These are phyloP conservation scores for Colletotrichum sp. DNA, from an alignment of 2,329 filamentous ascomycete genomes.

Conservation along the genomic window DNA sequence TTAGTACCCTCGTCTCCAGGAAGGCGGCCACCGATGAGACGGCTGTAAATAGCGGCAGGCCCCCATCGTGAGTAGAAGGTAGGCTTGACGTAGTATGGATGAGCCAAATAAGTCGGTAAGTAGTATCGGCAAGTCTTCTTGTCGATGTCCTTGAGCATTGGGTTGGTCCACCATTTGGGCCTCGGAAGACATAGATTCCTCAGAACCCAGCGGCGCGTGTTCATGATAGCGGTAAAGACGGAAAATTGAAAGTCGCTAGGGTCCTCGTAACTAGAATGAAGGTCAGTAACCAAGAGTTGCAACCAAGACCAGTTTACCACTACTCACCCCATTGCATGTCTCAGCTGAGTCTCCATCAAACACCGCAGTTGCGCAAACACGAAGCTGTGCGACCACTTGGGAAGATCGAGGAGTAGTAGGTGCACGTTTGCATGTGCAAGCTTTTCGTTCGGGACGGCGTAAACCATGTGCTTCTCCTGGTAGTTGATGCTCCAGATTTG, in stretches of 20 bases:
- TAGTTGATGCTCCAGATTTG: slow-evolving; percentile 54
- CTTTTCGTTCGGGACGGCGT: slow-evolving; percentile 1
- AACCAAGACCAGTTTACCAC: neutral
- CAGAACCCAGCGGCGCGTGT: slow-evolving; percentile 47
- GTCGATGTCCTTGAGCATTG: slow-evolving; percentile 36
- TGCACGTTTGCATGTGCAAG: neutral
- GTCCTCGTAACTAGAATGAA: neutral
- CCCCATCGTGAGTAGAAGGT: slow-evolving; percentile 54
- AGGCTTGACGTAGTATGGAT: slow-evolving; percentile 59
- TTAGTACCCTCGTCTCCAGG: slow-evolving; percentile 51
- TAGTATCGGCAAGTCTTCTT: slow-evolving; percentile 46
- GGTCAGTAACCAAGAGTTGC: neutral
- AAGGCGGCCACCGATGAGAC: slow-evolving; percentile 47
- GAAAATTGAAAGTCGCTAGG: neutral
- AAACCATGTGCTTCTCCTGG: slow-evolving; percentile 53
- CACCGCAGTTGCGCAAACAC: neutral
- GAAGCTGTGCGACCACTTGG: neutral
- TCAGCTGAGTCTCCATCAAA: neutral
- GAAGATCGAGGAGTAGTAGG: neutral
- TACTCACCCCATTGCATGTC: slow-evolving; percentile 4
- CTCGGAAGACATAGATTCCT: slow-evolving; percentile 56
- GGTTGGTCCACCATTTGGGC: slow-evolving; percentile 25
- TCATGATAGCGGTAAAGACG: slow-evolving; percentile 33
- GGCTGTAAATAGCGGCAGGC: slow-evolving; percentile 46
- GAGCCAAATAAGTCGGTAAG: slow-evolving; percentile 44